Percentiles rank a stretch among this genome's conserved stretches.
Evolutionary conservation across 108 stramenopile genomes (phyloP).

Genomic region (Pelagomonas calceolata): DNA sequence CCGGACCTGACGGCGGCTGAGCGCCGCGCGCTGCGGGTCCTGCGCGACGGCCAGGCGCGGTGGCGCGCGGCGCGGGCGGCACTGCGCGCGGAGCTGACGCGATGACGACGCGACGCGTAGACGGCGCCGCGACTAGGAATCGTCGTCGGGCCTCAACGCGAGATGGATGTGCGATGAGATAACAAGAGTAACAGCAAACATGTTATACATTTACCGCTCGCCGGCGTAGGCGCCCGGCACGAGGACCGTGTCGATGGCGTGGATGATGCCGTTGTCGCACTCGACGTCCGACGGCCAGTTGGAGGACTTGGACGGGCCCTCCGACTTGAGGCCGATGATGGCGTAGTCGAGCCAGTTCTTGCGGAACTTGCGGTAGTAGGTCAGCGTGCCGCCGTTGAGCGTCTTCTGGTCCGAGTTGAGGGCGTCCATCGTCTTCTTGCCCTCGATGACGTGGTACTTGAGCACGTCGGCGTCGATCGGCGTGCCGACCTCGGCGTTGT

Average conservation of each 20-base stretch:
- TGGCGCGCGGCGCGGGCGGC: too few relatives aligned
- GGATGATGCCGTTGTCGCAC: slow-evolving; percentile 55
- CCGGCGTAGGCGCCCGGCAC: background rate
- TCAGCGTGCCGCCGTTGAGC: slow-evolving; percentile 35
- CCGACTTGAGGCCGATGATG: slow-evolving; percentile 52
- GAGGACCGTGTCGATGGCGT: slow-evolving; percentile 26
- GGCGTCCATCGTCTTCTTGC: slow-evolving; percentile 28
- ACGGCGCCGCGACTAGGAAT: too few relatives aligned
- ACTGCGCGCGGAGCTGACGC: too few relatives aligned
- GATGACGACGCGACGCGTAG: too few relatives aligned
- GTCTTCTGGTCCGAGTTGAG: slow-evolving; percentile 24
- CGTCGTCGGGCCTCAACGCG: too few relatives aligned
- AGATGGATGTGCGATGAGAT: too few relatives aligned
- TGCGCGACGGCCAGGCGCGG: too few relatives aligned
- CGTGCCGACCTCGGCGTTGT: slow-evolving; percentile 34
- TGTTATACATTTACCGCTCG: background rate
- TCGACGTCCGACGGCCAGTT: slow-evolving; percentile 51
- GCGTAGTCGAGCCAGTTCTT: slow-evolving; percentile 62
- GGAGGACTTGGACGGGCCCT: slow-evolving; percentile 27
- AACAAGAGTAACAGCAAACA: too few relatives aligned
- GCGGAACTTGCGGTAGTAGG: slow-evolving; percentile 44
- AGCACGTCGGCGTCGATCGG: slow-evolving; percentile 34
- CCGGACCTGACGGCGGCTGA: too few relatives aligned
- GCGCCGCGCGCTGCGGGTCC: too few relatives aligned
- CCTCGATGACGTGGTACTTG: slow-evolving; percentile 47